A percentile compares a stretch with the other conserved stretches of the same genome.
Evolutionary conservation across 2,329 filamentous ascomycete genomes (phyloP).

Genomic region (Microdochium nivale): DNA sequence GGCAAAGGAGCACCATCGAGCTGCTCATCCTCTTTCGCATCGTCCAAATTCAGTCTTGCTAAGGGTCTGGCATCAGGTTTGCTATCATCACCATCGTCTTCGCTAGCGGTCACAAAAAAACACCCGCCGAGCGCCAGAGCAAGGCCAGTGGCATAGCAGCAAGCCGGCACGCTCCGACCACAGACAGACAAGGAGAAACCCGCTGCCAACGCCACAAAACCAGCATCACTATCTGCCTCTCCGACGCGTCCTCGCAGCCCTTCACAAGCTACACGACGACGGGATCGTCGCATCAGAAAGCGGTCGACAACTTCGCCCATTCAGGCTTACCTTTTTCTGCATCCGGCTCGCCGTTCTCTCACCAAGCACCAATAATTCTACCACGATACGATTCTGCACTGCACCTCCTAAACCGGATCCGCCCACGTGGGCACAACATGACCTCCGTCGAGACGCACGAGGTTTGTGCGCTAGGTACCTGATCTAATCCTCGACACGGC

Average conservation of each 20-base stretch:
- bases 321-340: slow-evolving; percentile 86
- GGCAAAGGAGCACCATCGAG: background rate
- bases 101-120: background rate
- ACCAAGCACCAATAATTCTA: slow-evolving; percentile 81
- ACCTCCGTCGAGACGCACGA: slow-evolving; percentile 67
- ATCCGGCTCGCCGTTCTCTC: slow-evolving; percentile 71
- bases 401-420: slow-evolving; percentile 66
- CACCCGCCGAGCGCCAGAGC: background rate
- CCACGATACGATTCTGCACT: slow-evolving; percentile 64
- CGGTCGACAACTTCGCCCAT: slow-evolving; percentile 67
- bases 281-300: slow-evolving; percentile 66
- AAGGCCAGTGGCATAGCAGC: background rate
- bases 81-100: slow-evolving; percentile 10
- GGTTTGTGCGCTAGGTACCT: slow-evolving; percentile 54
- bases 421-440: slow-evolving; percentile 54
- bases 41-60: background rate
- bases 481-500: slow-evolving; percentile 73
- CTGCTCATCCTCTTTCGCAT: background rate
- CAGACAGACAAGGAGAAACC: slow-evolving; percentile 3
- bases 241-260: slow-evolving; percentile 59
- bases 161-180: background rate
- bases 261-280: slow-evolving; percentile 87
- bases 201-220: slow-evolving; percentile 4
- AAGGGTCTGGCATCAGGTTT: slow-evolving; percentile 20
- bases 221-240: background rate